Evolutionary conservation across 1,284 basidiomycete species (phyloP).

Genomic region (Phlebopus sp.): DNA sequence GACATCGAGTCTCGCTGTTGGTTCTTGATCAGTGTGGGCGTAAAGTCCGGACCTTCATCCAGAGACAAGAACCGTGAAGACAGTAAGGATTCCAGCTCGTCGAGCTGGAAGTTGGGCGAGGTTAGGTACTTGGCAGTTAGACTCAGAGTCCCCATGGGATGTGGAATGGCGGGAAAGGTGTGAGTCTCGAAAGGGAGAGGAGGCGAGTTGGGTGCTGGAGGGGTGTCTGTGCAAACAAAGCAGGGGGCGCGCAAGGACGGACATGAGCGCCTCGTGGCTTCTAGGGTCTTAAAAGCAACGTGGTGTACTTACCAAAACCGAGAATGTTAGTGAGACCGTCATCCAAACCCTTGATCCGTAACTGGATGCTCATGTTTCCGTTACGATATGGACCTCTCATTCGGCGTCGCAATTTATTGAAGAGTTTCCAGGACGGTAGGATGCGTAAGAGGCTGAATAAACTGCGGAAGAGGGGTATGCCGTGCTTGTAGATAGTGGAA

Average conservation of each 20-base stretch:
- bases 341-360: conserved; percentile 44
- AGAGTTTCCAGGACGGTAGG: conserved; percentile 70
- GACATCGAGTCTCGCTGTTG: conserved; percentile 50
- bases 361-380: conserved; percentile 50
- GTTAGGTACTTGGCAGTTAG: conserved; percentile 63
- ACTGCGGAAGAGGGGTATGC: conserved; percentile 75
- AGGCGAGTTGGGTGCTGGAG: conserved; percentile 38
- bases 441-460: conserved; percentile 68
- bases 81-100: conserved; percentile 69
- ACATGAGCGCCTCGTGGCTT: conserved; percentile 31
- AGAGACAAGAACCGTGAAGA: conserved; percentile 69
- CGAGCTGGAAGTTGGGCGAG: conserved; percentile 64
- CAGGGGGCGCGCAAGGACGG: conserved; percentile 18
- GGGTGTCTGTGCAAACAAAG: conserved; percentile 33
- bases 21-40: conserved; percentile 58
- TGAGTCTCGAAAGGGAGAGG: conserved; percentile 52
- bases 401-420: conserved; percentile 55
- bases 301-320: conserved; percentile 36
- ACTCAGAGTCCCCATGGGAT: conserved; percentile 62
- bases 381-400: conserved; percentile 38
- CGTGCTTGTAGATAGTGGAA: conserved; percentile 79
- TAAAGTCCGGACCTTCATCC: conserved; percentile 55
- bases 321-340: conserved; percentile 35
- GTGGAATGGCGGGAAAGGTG: conserved; percentile 60
- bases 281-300: conserved; percentile 20